Evolutionary conservation across 139 green algal genomes (phyloP), one percentile per base, ranked within the genome.

Genomic region (Coccomyxa sp.): DNA sequence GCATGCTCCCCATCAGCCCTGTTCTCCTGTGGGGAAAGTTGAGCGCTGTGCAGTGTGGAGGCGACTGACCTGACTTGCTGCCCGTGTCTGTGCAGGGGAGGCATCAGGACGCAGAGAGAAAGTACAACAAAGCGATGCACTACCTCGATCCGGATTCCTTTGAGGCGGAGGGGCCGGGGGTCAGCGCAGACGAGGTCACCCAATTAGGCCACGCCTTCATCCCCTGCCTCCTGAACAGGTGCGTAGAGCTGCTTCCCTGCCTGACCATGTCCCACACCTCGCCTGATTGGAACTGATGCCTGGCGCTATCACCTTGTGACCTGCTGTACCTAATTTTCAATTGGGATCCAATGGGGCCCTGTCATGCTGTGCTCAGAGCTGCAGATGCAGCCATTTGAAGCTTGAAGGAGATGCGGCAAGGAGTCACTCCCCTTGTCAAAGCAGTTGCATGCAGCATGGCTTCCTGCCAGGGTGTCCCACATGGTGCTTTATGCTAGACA

Each of bases 41-140:
- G 31, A 27, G 9, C 36, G 27, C 8, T 75, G 22, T 1, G 31
- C 31, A 35, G 16, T n/a, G 12, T 33, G 34, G 33, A 33, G 1
- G 10, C 1, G 34, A 35, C 36, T 7, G 6, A 31, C 9, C 6
- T 39, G 39, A 4, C 31, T 0, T 22, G 0, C 7, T 7, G 0
- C 35, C 12, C 22, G 73, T 50, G 24, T 64, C 0, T 6, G 8
- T 78, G 54, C 55, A 82, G 78, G 70, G 78, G 64, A 36, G 73
- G 24, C 36, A 82, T 33, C 10, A 73, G 39, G 75, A 68, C 9
- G 84, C 84, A 41, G 73, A 75, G 27, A 39, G 36, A 29, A 68
- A 70, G 9, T 88, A 88, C 81, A 83, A 50, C 75, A 81, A 79
- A 34, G 84, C 84, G 6, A 24, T 86, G 54, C 79, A 76, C 14